Evolutionary conservation across 2,329 filamentous ascomycete species (phyloP).

Genomic region (Colletotrichum sp.): DNA sequence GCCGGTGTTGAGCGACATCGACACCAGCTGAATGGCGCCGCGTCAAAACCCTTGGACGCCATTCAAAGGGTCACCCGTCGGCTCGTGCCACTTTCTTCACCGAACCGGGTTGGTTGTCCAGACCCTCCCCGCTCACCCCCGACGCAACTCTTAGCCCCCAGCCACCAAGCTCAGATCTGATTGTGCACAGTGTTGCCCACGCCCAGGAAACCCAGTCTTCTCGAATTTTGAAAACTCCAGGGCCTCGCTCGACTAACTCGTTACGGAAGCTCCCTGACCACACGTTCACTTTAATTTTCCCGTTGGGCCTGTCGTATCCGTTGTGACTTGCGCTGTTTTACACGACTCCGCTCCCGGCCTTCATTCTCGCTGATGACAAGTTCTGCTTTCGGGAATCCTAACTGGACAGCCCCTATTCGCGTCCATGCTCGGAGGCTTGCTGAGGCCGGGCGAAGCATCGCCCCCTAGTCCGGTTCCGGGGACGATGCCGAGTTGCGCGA

Average conservation of each 20-base stretch:
- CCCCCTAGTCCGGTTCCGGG: slow-evolving; percentile 3
- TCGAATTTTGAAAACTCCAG: not conserved
- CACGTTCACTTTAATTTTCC: not conserved
- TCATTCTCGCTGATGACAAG: not conserved
- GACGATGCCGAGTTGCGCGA: not conserved
- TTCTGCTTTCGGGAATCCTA: not conserved
- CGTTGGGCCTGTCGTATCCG: not conserved
- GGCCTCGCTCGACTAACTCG: not conserved
- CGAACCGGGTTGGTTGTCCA: not conserved
- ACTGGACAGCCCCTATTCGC: not conserved
- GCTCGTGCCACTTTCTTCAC: slow-evolving; percentile 15
- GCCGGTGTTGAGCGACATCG: not conserved
- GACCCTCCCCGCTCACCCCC: not conserved
- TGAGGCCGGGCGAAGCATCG: not conserved
- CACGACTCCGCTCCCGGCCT: slow-evolving; percentile 4
- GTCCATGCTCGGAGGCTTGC: slow-evolving; percentile 1
- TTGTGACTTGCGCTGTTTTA: not conserved
- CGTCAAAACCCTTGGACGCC: not conserved
- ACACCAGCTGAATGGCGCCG: not conserved
- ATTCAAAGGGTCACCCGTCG: not conserved
- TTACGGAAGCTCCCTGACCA: not conserved
- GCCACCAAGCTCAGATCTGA: not conserved
- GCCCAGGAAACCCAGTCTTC: not conserved
- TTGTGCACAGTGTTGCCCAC: not conserved
- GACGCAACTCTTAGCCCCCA: not conserved